Conservation (phyloP, 208 protist species). For the Wallacemonas collosoma region DNA sequence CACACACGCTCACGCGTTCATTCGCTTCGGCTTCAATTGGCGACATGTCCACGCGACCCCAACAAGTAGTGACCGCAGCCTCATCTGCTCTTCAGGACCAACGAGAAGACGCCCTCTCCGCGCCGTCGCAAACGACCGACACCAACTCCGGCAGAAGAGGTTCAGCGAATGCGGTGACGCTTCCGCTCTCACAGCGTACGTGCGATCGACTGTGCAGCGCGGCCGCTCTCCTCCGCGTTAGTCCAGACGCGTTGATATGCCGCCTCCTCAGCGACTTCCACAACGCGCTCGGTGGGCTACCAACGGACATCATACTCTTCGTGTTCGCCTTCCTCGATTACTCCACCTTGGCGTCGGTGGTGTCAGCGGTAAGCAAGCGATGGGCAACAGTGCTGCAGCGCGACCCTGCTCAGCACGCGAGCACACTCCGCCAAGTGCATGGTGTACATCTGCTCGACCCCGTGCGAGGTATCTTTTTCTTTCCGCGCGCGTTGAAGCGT, state of each 20-base stretch:
- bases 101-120: too few relatives aligned
- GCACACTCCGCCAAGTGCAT: conserved; percentile 40
- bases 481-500: conserved; percentile 45
- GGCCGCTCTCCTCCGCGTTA: conserved; percentile 32
- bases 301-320: conserved; percentile 33
- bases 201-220: conserved; percentile 31
- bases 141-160: too few relatives aligned
- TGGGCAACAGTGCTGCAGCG: conserved; percentile 34
- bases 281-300: conserved; percentile 47
- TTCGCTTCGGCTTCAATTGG: too few relatives aligned
- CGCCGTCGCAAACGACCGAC: too few relatives aligned
- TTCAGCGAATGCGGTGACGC: conserved; percentile 7
- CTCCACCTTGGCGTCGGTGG: conserved; percentile 35
- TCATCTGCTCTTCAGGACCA: too few relatives aligned
- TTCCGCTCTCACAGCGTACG: conserved; percentile 24
- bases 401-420: conserved; percentile 30
- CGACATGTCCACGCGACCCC: too few relatives aligned
- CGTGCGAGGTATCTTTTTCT: conserved; percentile 48
- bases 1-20: too few relatives aligned
- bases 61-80: too few relatives aligned
- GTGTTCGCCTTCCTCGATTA: conserved; percentile 55
- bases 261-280: conserved; percentile 37
- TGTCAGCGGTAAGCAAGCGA: conserved; percentile 27
- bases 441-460: conserved; percentile 56
- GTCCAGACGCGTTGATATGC: conserved; percentile 29